Evolutionary conservation across 768 basidiomycete genomes (phyloP).

Genomic region (Xerocomellus dryophilus): DNA sequence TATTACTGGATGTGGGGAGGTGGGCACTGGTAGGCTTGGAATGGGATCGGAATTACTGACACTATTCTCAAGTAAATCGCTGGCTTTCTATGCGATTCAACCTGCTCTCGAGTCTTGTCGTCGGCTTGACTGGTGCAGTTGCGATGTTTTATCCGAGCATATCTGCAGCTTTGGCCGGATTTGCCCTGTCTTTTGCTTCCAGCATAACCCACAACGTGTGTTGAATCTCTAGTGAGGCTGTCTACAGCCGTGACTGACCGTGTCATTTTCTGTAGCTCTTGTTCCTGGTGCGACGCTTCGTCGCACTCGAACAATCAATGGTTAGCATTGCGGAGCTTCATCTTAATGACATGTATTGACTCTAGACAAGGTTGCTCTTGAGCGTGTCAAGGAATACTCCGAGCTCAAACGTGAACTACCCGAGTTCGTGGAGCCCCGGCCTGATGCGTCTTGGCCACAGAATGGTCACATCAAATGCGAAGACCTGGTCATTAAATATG

Average conservation of each 20-base stretch:
- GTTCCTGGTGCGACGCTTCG: conserved; percentile 77
- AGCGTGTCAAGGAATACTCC: conserved; percentile 90
- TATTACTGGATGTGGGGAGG: conserved; percentile 93
- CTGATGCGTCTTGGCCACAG: conserved; percentile 75
- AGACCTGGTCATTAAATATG: conserved; percentile 73
- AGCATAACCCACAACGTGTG: conserved; percentile 66
- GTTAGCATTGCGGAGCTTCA: conserved; percentile 36
- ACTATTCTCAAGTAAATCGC: conserved; percentile 61
- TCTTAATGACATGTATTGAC: background rate
- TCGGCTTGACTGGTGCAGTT: conserved; percentile 69
- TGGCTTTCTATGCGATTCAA: conserved; percentile 92
- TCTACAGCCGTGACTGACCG: conserved; percentile 16
- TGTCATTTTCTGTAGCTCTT: conserved; percentile 40
- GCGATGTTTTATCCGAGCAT: conserved; percentile 68
- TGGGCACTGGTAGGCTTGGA: conserved; percentile 28
- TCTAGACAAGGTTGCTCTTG: conserved; percentile 63
- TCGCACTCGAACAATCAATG: conserved; percentile 90
- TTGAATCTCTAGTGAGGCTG: background rate
- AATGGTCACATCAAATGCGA: conserved; percentile 67
- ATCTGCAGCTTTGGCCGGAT: conserved; percentile 79
- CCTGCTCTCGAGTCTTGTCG: conserved; percentile 64
- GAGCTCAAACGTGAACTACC: conserved; percentile 73
- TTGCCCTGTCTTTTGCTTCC: conserved; percentile 80
- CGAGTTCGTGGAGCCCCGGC: conserved; percentile 86
- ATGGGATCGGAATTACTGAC: conserved; percentile 3